Percentiles rank a stretch among this genome's conserved stretches.
Conservation (phyloP, 306 rosid genomes). For the Trifolium dubium region DNA sequence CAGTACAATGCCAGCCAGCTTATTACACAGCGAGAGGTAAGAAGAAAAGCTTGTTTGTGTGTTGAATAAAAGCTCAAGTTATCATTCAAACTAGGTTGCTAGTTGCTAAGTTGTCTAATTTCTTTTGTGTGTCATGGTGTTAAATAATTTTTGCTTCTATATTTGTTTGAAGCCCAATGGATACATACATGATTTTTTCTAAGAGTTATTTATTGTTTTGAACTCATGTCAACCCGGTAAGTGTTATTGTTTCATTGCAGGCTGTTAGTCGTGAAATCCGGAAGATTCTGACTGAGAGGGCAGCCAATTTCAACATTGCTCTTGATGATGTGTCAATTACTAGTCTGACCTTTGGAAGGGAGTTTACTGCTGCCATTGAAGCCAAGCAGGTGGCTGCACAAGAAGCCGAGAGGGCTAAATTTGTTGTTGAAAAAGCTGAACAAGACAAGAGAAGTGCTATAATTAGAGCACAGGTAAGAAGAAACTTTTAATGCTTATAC, state of each 20-base stretch:
- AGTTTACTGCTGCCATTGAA: slow-evolving; percentile 90
- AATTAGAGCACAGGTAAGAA: slow-evolving; percentile 83
- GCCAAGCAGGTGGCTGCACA: slow-evolving; percentile 98
- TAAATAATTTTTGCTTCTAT: background rate
- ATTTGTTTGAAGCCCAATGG: background rate
- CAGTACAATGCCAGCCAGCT: slow-evolving; percentile 94
- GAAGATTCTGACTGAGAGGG: slow-evolving; percentile 77
- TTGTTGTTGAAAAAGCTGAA: slow-evolving; percentile 87
- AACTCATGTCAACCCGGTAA: background rate
- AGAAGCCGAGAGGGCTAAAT: slow-evolving; percentile 96
- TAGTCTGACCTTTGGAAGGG: slow-evolving; percentile 78
- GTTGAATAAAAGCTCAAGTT: slow-evolving; percentile 23
- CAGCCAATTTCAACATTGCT: slow-evolving; percentile 80
- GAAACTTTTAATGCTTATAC: slow-evolving; percentile 17
- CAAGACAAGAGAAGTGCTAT: slow-evolving; percentile 90
- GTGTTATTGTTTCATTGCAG: slow-evolving; percentile 47
- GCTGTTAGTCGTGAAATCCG: slow-evolving; percentile 88
- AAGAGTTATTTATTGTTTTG: background rate
- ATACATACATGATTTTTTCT: background rate
- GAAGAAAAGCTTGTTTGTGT: slow-evolving; percentile 17
- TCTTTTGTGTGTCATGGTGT: slow-evolving; percentile 14
- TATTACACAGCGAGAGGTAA: slow-evolving; percentile 89
- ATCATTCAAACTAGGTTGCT: slow-evolving; percentile 22
- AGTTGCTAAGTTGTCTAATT: slow-evolving; percentile 15
- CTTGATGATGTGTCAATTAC: slow-evolving; percentile 93